Base-by-base conservation (phyloP, 2,329 filamentous ascomycete genomes). In the Huntiella savannae region DNA sequence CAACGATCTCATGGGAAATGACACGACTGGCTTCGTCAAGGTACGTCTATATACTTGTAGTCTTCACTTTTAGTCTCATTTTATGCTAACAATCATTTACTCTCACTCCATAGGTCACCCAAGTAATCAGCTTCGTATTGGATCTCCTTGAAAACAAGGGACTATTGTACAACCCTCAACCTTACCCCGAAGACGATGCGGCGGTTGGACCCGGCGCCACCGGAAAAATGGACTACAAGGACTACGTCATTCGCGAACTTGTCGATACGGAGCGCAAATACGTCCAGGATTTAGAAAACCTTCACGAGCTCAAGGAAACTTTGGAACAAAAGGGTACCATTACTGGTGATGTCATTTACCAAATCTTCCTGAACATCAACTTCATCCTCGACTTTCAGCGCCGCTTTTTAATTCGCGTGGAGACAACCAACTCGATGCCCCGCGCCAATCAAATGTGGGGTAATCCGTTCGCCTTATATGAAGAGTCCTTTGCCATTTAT, bases 11-110 rank as follows among this genome's bases (percentile, higher is more conserved):
- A 87, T 91, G 62, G 84, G 85, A 46, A 85, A 87, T 55, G 92
- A 95, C 61, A 98, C 91, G 1, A 95, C 85, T 39, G 91, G 91
- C 3, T 96, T 98, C 59, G 86, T 95, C 54, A 96, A 96, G 73
- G 83, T 85, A 59, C 51, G 64, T 58, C 8, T 8, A 19, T 33
- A 40, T 15, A 22, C 49, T 43, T 15, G 13, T 45, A 4, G 38
- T 13, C 11, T n/a, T 16, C 11, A 32, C 33, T 44, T 39, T 36
- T 43, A 5, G n/a, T 16, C 40, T 11, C 4, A 15, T 10, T 22
- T 32, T 45, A 32, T 39, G 38, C 12, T 32, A 43, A 17, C n/a
- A 36, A 15, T 50, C 50, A 49, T 49, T 46, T 11, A n/a, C 12
- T 16, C n/a, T 34, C 1, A 19, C 15, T 33, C 40, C 11, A 16